phyloP scores from a whole-genome alignment of 352 stramenopile genomes.

The Phytophthora sp. region DNA sequence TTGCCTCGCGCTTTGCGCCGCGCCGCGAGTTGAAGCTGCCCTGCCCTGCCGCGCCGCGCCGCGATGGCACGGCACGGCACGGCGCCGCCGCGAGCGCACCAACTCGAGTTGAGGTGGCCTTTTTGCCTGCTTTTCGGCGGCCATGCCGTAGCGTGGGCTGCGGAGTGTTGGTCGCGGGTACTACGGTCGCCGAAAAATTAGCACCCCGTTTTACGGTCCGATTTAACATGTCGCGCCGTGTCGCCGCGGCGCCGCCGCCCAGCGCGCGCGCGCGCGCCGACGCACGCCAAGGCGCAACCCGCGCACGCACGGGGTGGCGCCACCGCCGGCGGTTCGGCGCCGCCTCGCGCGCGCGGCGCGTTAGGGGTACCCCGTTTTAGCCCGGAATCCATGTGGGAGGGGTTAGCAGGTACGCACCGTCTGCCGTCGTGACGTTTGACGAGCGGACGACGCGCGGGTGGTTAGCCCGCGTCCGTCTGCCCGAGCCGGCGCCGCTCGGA shows the following conservation, averaged over 20 bases:
- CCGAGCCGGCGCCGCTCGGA: slow-evolving; percentile 11
- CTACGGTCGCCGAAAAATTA: slow-evolving; percentile 1
- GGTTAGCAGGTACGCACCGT: slow-evolving; percentile 29
- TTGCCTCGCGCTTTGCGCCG: slow-evolving; percentile 9
- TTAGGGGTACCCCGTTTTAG: slow-evolving; percentile 22
- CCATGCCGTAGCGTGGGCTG: slow-evolving; percentile 16
- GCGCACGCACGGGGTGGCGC: slow-evolving; percentile 32
- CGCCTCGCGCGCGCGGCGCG: neutral
- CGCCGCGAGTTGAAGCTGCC: slow-evolving; percentile 17
- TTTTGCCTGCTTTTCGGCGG: slow-evolving; percentile 14
- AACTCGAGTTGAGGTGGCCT: slow-evolving; percentile 20
- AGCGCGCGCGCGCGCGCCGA: neutral
- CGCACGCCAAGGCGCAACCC: slow-evolving; percentile 3
- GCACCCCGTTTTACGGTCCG: slow-evolving; percentile 16
- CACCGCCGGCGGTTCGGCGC: slow-evolving; percentile 23
- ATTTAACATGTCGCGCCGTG: slow-evolving; percentile 5
- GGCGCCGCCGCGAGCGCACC: neutral
- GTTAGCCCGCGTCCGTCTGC: slow-evolving; percentile 30
- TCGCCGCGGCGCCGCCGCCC: neutral
- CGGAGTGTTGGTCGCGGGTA: slow-evolving; percentile 14
- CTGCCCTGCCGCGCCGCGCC: no score
- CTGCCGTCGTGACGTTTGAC: slow-evolving; percentile 45
- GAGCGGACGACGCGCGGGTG: slow-evolving; percentile 32
- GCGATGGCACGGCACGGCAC: slow-evolving; percentile 10
- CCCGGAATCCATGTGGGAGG: slow-evolving; percentile 34